These are phyloP conservation scores for Mycena sp. DNA, from an alignment of 1,284 basidiomycete genomes.

Conservation along the genomic window DNA sequence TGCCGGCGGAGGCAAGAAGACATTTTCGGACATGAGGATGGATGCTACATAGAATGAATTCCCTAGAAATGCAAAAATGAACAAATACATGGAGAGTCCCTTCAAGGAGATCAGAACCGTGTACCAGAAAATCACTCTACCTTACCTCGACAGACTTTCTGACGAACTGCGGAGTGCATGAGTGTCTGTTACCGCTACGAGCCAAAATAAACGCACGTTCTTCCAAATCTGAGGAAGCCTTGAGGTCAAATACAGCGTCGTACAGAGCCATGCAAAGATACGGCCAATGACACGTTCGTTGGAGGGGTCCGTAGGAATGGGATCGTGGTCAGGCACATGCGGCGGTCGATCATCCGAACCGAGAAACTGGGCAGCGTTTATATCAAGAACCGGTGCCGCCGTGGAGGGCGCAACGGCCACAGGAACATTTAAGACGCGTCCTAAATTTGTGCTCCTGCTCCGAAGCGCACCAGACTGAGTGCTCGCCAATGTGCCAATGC, in stretches of 20 bases:
- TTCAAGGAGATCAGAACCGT: slow-evolving; percentile 37
- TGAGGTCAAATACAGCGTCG: slow-evolving; percentile 90
- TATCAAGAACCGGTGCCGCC: background rate
- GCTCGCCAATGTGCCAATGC: slow-evolving; percentile 61
- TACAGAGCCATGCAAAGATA: slow-evolving; percentile 92
- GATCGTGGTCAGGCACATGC: slow-evolving; percentile 32
- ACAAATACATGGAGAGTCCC: slow-evolving; percentile 93
- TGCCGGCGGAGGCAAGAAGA: slow-evolving; percentile 60
- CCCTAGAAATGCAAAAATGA: slow-evolving; percentile 91
- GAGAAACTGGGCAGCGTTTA: slow-evolving; percentile 12
- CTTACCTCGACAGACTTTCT: slow-evolving; percentile 89
- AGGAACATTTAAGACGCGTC: slow-evolving; percentile 42
- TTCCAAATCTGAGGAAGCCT: slow-evolving; percentile 97
- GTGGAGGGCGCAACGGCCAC: slow-evolving; percentile 4
- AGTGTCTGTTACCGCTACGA: slow-evolving; percentile 7
- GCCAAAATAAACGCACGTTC: slow-evolving; percentile 72
- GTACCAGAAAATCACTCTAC: background rate
- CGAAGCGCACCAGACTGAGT: slow-evolving; percentile 31
- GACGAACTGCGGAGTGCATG: slow-evolving; percentile 65
- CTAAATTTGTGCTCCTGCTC: slow-evolving; percentile 39
- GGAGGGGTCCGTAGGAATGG: slow-evolving; percentile 44
- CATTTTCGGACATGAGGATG: slow-evolving; percentile 74
- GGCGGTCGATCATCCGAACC: slow-evolving; percentile 29
- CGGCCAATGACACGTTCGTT: slow-evolving; percentile 80
- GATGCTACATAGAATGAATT: slow-evolving; percentile 92